These are phyloP conservation scores for Epichloe baconii DNA, from an alignment of 2,329 filamentous ascomycete species.

Conservation along the genomic window DNA sequence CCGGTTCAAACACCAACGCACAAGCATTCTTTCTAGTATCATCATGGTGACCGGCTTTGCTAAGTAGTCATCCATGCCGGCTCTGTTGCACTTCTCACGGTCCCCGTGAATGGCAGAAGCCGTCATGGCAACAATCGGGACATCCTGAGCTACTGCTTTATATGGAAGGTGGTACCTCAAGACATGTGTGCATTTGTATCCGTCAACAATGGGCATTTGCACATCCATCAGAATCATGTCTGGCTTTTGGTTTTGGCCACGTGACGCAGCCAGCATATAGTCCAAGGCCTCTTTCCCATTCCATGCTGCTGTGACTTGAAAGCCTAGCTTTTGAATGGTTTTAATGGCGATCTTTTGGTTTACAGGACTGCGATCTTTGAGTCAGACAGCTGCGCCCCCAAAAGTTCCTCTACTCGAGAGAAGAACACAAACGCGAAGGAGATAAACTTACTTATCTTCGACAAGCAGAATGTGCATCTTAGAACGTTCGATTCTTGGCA, in stretches of 20 bases:
- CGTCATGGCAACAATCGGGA: conserved; percentile 73
- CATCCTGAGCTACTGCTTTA: conserved; percentile 41
- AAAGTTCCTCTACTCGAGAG: background rate
- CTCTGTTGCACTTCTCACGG: conserved; percentile 56
- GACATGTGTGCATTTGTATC: conserved; percentile 63
- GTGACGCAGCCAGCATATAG: conserved; percentile 46
- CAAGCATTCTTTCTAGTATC: conserved; percentile 55
- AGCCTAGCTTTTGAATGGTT: conserved; percentile 61
- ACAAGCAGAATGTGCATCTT: conserved; percentile 62
- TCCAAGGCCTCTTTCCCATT: conserved; percentile 70
- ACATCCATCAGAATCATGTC: conserved; percentile 72
- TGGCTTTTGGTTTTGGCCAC: conserved; percentile 41
- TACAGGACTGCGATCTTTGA: conserved; percentile 33
- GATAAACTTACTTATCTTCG: conserved; percentile 56
- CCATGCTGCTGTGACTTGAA: conserved; percentile 58
- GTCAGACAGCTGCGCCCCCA: background rate
- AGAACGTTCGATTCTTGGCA: conserved; percentile 44
- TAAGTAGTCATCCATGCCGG: conserved; percentile 67
- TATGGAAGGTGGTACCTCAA: conserved; percentile 57
- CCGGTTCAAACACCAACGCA: conserved; percentile 46
- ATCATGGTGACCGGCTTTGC: conserved; percentile 60
- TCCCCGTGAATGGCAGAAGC: conserved; percentile 68
- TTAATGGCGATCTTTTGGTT: conserved; percentile 68
- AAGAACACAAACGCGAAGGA: background rate
- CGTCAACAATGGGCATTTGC: conserved; percentile 65